These are phyloP conservation scores for Oleoguttula mirabilis DNA, from an alignment of 495 filamentous ascomycete genomes.

Conservation along the genomic window DNA sequence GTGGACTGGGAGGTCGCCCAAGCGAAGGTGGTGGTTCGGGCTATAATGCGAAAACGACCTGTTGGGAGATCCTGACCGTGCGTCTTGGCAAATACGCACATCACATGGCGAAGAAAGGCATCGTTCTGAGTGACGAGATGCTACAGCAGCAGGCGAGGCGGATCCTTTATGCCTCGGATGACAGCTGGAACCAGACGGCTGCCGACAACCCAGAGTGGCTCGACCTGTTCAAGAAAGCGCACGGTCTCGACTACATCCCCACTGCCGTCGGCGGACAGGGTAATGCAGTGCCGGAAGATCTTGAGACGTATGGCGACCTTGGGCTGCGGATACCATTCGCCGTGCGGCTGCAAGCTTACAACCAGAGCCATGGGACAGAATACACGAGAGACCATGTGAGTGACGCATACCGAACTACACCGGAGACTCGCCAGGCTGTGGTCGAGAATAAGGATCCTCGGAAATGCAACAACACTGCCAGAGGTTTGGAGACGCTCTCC, in stretches of 20 bases:
- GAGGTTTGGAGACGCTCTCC: background rate
- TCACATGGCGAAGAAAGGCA: constrained; percentile 21
- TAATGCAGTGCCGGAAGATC: constrained; percentile 15
- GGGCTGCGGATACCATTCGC: constrained; percentile 23
- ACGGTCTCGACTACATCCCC: constrained; percentile 18
- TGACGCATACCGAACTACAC: too few species aligned
- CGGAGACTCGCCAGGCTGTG: background rate
- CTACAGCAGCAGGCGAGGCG: constrained; percentile 28
- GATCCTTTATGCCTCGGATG: constrained; percentile 30
- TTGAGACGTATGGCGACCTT: constrained; percentile 18
- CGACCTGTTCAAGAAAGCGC: constrained; percentile 30
- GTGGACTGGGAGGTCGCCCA: background rate
- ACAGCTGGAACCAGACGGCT: constrained; percentile 33
- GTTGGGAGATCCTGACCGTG: constrained; percentile 33
- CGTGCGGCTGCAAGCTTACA: constrained; percentile 18
- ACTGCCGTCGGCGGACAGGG: constrained; percentile 7
- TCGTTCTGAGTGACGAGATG: constrained; percentile 27
- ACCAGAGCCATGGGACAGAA: too few species aligned
- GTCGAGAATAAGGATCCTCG: background rate
- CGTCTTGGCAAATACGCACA: constrained; percentile 28
- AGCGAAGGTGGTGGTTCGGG: background rate
- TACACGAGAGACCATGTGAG: too few species aligned
- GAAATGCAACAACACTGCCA: background rate
- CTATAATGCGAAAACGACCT: constrained; percentile 19
- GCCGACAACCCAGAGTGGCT: constrained; percentile 35